Evolutionary conservation across 345 rosid species (phyloP).

Genomic region (Boechera retrofracta): DNA sequence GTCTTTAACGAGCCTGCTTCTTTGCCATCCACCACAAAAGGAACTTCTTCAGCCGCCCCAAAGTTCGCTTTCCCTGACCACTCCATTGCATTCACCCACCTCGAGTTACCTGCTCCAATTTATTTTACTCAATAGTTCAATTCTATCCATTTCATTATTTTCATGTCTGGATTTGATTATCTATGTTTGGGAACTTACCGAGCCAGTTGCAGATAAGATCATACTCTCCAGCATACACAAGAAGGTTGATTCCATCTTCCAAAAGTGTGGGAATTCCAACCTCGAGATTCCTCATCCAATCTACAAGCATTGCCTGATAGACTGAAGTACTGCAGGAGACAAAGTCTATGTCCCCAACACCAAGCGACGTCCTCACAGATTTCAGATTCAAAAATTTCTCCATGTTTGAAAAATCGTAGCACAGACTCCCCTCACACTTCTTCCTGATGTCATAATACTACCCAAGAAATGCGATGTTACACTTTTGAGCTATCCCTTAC

Average conservation of each 20-base stretch:
- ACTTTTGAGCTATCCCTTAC: constrained; percentile 9
- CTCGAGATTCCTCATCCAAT: constrained; percentile 98
- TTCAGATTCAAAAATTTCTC: constrained; percentile 80
- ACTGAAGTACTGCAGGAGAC: constrained; percentile 91
- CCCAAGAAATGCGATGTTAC: constrained; percentile 39
- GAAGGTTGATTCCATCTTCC: constrained; percentile 89
- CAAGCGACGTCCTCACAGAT: constrained; percentile 77
- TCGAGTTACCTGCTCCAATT: constrained; percentile 76
- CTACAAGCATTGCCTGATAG: constrained; percentile 84
- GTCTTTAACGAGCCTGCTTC: constrained; percentile 79
- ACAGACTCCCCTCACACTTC: constrained; percentile 85
- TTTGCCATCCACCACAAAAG: constrained; percentile 69
- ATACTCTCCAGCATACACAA: constrained; percentile 96
- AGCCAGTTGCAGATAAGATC: constrained; percentile 99
- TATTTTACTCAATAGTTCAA: neutral
- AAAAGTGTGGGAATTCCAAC: constrained; percentile 89
- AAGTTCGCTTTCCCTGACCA: constrained; percentile 87
- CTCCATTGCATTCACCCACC: constrained; percentile 99
- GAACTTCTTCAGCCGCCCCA: constrained; percentile 64
- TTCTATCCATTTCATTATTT: neutral
- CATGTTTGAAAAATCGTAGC: constrained; percentile 99
- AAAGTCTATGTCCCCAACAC: constrained; percentile 81
- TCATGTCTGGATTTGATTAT: neutral
- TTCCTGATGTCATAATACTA: constrained; percentile 95
- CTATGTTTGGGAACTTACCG: constrained; percentile 55